Percentiles rank a stretch among this genome's conserved stretches.
These are phyloP conservation scores for Ophiostoma ulmi DNA, from an alignment of 2,329 filamentous ascomycete species.

Conservation along the genomic window DNA sequence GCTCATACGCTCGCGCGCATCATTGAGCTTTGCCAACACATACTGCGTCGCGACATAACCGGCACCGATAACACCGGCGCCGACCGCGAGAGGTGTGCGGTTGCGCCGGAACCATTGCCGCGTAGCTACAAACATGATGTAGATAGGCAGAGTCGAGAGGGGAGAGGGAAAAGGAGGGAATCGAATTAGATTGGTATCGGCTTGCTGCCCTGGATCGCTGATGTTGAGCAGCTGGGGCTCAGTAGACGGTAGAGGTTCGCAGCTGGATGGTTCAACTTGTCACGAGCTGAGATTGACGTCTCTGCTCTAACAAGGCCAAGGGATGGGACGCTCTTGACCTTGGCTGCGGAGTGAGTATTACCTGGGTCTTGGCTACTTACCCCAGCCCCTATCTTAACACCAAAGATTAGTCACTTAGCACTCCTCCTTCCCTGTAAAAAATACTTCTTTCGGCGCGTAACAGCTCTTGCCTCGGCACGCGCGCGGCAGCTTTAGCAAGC, in stretches of 20 bases:
- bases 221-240: not conserved
- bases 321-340: not conserved
- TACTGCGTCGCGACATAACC: slow-evolving; percentile 93
- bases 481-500: slow-evolving; percentile 25
- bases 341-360: not conserved
- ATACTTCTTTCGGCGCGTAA: slow-evolving; percentile 15
- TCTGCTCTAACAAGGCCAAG: not conserved
- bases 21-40: slow-evolving; percentile 82
- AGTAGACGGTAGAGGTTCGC: not conserved
- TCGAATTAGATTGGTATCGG: not conserved
- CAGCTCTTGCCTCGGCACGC: slow-evolving; percentile 32
- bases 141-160: slow-evolving; percentile 20
- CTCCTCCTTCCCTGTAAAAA: slow-evolving; percentile 2
- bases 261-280: not conserved
- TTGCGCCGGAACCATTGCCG: slow-evolving; percentile 91
- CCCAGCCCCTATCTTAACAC: slow-evolving; percentile 9
- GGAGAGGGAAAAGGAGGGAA: not conserved
- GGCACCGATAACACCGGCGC: slow-evolving; percentile 78
- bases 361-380: not conserved
- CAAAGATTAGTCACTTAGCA: not conserved
- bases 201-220: not conserved
- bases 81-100: slow-evolving; percentile 81
- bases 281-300: not conserved
- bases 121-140: slow-evolving; percentile 60
- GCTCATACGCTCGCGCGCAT: slow-evolving; percentile 93